phyloP scores from a whole-genome alignment of 768 basidiomycete genomes.

The Calocera viscosa region DNA sequence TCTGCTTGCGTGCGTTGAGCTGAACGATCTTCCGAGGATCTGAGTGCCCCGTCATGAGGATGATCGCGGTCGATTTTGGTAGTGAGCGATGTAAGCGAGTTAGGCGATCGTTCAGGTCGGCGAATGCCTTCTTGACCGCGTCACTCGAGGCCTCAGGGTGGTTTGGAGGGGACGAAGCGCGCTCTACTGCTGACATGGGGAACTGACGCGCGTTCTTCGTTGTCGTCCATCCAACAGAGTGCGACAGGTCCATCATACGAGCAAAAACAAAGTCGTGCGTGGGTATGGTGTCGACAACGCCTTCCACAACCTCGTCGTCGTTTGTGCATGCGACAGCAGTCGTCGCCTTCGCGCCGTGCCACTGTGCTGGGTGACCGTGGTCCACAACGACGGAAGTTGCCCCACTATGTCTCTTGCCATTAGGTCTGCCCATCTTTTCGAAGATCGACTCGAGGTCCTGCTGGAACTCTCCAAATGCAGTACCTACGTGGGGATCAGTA shows the following conservation, averaged over 20 bases:
- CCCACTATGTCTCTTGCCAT: conserved; percentile 22
- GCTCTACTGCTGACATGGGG: neutral
- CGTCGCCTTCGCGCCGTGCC: conserved; percentile 76
- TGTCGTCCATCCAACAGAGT: conserved; percentile 57
- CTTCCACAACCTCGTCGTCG: conserved; percentile 70
- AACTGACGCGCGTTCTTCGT: neutral
- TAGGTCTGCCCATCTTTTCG: conserved; percentile 55
- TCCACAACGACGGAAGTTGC: conserved; percentile 63
- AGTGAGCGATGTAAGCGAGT: conserved; percentile 50
- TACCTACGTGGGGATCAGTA: conserved; percentile 30
- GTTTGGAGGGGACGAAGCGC: neutral
- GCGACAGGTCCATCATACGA: conserved; percentile 70
- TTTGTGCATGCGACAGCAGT: conserved; percentile 59
- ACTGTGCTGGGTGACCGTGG: conserved; percentile 66
- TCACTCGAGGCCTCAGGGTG: neutral
- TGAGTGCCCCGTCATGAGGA: conserved; percentile 80
- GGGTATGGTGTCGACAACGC: conserved; percentile 43
- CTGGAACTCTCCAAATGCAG: conserved; percentile 76
- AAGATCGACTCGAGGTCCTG: conserved; percentile 79
- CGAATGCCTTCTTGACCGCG: conserved; percentile 27
- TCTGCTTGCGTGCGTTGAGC: conserved; percentile 50
- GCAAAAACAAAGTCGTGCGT: conserved; percentile 76
- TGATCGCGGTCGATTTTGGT: conserved; percentile 64
- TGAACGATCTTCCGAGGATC: conserved; percentile 72
- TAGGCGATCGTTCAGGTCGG: conserved; percentile 49